Evolutionary conservation across 768 basidiomycete genomes (phyloP), one percentile per base, ranked within the genome.

Genomic region (Hygrocybe coccinea): DNA sequence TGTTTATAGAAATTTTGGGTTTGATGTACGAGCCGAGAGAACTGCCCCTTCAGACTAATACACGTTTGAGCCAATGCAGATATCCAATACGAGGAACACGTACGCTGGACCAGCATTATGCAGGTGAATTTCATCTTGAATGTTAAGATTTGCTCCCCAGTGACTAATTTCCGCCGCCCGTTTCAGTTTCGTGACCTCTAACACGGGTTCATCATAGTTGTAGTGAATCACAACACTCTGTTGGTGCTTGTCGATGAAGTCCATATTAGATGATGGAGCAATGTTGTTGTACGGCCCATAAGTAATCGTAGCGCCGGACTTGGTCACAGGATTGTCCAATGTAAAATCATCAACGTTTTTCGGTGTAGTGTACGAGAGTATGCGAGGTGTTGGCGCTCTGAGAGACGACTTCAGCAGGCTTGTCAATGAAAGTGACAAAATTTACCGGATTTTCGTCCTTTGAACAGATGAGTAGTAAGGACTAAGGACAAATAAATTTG

Each of bases 61-160:
- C 51, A 25, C 33, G 25, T 50, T 3, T 48, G 47, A 43, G 59
- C n/a, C 57, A 44, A 35, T n/a, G 21, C 19, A 54, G 10, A 17
- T 19, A 34, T 33, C 43, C 43, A 35, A 34, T 41, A 25, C 2
- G 37, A 46, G 10, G 12, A 54, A 29, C 17, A 81, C 91, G 72
- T 65, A 97, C 95, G 73, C 71, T 11, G 97, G 93, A 3, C 95
- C 97, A 56, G 85, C 87, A 65, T 99, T 99, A 68, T 81, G 79
- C n/a, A 99, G 74, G 55, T 79, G 67, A 57, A 97, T 83, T 34
- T 89, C 81, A 71, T 99, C 94, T 68, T 97, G 84, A 29, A 95
- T 87, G 65, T 97, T 97, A 36, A 99, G 68, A 69, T 97, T 97
- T 39, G 85, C 83, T 34, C 95, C 95, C 97, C 95, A 98, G 67